phyloP scores from a whole-genome alignment of 139 green algal genomes.

The Mesotaenium endlicherianum region DNA sequence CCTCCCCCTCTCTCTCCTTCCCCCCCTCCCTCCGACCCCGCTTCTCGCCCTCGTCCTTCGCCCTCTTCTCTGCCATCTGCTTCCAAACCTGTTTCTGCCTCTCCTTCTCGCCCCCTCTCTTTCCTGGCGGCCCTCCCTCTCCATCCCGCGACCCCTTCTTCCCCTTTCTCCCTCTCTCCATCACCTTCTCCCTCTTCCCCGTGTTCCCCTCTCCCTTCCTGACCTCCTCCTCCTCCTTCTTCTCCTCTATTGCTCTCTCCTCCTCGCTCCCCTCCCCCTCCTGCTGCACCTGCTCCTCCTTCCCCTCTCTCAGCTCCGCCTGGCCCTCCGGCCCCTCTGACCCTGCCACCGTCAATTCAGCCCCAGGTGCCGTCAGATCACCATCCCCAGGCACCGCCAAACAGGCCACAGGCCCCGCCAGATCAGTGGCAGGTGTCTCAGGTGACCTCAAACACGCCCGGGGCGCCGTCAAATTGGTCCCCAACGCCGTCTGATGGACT shows the following conservation, averaged over 20 bases:
- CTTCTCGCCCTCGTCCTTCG: background rate
- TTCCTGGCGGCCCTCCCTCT: background rate
- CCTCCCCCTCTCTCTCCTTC: constrained; percentile 9
- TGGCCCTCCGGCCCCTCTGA: background rate
- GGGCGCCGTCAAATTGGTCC: too few relatives aligned
- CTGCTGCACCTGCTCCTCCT: background rate
- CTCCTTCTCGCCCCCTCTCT: background rate
- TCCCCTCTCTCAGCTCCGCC: background rate
- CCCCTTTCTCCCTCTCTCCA: background rate
- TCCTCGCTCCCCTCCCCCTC: background rate
- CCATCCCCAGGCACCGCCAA: background rate
- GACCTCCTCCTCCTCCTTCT: background rate
- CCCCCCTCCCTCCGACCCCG: background rate
- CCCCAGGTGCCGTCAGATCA: background rate
- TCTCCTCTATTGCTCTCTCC: background rate
- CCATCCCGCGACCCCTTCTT: background rate
- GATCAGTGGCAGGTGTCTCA: background rate
- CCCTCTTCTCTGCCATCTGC: background rate
- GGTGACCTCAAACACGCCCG: too few relatives aligned
- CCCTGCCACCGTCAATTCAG: background rate
- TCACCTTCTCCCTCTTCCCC: background rate
- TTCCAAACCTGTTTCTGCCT: background rate
- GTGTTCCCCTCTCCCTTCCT: background rate
- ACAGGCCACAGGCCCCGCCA: background rate
- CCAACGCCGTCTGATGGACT: too few relatives aligned